A percentile compares a stretch with the other conserved stretches of the same genome.
phyloP scores from a whole-genome alignment of 345 rosid genomes.

The Linum usitatissimum region DNA sequence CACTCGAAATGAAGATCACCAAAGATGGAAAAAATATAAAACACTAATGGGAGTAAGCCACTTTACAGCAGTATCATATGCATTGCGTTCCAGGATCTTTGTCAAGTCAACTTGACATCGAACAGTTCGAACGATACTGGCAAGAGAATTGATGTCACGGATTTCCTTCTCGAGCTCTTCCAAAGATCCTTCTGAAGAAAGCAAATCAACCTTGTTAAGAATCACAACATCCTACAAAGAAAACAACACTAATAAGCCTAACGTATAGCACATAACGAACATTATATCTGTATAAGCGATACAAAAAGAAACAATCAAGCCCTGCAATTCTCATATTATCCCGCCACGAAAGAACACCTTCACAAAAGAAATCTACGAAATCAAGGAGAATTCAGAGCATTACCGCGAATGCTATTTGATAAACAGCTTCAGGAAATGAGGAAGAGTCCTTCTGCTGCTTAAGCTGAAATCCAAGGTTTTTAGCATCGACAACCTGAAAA shows the following conservation, averaged over 20 bases:
- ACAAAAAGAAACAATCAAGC: too few relatives aligned
- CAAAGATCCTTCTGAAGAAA: slow-evolving; percentile 39
- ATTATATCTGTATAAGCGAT: background rate
- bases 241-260: slow-evolving; percentile 14
- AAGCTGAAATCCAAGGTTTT: slow-evolving; percentile 74
- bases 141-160: slow-evolving; percentile 63
- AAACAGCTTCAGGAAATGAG: slow-evolving; percentile 83
- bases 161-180: slow-evolving; percentile 72
- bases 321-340: background rate
- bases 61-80: slow-evolving; percentile 84
- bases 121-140: slow-evolving; percentile 53
- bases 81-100: slow-evolving; percentile 51
- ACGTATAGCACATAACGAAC: background rate
- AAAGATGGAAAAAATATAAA: background rate
- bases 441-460: slow-evolving; percentile 38
- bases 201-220: slow-evolving; percentile 91
- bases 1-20: slow-evolving; percentile 7
- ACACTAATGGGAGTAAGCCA: background rate
- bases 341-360: background rate
- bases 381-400: slow-evolving; percentile 1
- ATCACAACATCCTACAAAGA: slow-evolving; percentile 67
- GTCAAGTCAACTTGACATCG: slow-evolving; percentile 75
- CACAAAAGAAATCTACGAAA: too few relatives aligned
- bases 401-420: slow-evolving; percentile 93
- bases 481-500: slow-evolving; percentile 92